A percentile compares a stretch with the other conserved stretches of the same genome.
phyloP scores from a whole-genome alignment of 192 early-diverging fungal genomes.

The Mortierella antarctica region DNA sequence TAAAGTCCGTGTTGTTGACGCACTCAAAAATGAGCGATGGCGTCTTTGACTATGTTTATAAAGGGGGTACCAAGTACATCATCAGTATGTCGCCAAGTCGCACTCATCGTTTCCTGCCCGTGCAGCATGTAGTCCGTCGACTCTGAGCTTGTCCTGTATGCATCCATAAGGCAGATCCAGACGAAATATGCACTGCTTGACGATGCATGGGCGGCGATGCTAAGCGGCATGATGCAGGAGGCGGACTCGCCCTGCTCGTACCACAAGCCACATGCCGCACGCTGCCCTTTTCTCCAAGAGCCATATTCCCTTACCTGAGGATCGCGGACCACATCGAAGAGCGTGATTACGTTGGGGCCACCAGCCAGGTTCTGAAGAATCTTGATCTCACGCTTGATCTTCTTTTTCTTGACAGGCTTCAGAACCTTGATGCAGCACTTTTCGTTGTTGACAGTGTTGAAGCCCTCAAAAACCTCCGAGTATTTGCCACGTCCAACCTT shows the following conservation, averaged over 20 bases:
- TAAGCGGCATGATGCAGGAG: too few relatives aligned
- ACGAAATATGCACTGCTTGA: too few relatives aligned
- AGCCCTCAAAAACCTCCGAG: conserved; percentile 99
- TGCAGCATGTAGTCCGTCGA: neutral
- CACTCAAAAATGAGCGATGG: conserved; percentile 97
- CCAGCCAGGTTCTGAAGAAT: conserved; percentile 98
- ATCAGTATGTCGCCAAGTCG: neutral
- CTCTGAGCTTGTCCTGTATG: too few relatives aligned
- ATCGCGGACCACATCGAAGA: conserved; percentile 96
- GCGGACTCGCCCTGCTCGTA: too few relatives aligned
- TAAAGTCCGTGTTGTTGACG: conserved; percentile 99
- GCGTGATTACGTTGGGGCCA: conserved; percentile 91
- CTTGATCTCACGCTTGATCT: conserved; percentile 99
- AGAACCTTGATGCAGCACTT: conserved; percentile 99
- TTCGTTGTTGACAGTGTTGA: conserved; percentile 85
- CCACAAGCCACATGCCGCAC: neutral
- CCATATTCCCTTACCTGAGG: conserved; percentile 69
- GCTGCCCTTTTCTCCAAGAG: neutral
- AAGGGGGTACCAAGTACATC: neutral
- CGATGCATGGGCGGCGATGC: too few relatives aligned
- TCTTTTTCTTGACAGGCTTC: conserved; percentile 99
- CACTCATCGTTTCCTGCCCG: neutral
- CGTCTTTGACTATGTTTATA: conserved; percentile 81
- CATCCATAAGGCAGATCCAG: too few relatives aligned
- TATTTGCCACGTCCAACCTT: conserved; percentile 99